A percentile compares a stretch with the other conserved stretches of the same genome.
Conservation (phyloP, 2,329 filamentous ascomycete species). For the Penicillium rolfsii region DNA sequence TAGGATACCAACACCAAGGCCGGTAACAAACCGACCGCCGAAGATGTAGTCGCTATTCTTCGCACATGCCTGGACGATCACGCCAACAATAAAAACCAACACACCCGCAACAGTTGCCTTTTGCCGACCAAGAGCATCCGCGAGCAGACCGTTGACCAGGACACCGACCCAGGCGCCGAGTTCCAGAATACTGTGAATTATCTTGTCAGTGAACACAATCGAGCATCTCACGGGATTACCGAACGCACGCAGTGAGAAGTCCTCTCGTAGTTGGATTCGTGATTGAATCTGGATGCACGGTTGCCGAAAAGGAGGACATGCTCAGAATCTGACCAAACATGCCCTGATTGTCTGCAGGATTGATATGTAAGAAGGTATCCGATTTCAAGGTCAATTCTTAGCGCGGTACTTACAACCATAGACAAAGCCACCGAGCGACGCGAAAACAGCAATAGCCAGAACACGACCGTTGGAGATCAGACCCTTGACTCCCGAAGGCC, state of each 20-base stretch:
- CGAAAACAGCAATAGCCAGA: slow-evolving; percentile 59
- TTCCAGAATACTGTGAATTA: slow-evolving; percentile 46
- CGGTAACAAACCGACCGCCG: slow-evolving; percentile 47
- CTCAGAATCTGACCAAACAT: slow-evolving; percentile 71
- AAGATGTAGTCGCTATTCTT: slow-evolving; percentile 38
- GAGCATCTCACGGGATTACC: no score
- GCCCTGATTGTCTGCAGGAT: slow-evolving; percentile 64
- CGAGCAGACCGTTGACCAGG: slow-evolving; percentile 42
- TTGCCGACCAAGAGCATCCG: slow-evolving; percentile 41
- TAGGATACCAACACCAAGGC: slow-evolving; percentile 48
- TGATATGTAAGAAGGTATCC: background rate
- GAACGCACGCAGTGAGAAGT: background rate
- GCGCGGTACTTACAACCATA: slow-evolving; percentile 57
- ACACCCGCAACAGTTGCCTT: slow-evolving; percentile 39
- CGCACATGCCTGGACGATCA: slow-evolving; percentile 44
- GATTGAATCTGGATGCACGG: slow-evolving; percentile 47
- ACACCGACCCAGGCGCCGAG: slow-evolving; percentile 46
- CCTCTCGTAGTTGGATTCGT: background rate
- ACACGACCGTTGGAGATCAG: slow-evolving; percentile 58
- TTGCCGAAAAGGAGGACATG: slow-evolving; percentile 52
- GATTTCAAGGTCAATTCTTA: no score
- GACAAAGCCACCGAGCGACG: slow-evolving; percentile 56
- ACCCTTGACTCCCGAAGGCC: slow-evolving; percentile 52
- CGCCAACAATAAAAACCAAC: slow-evolving; percentile 42
- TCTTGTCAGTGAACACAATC: slow-evolving; percentile 30